Evolutionary conservation across 1,139 yeast species (phyloP), one percentile per base, ranked within the genome.

Genomic region (Lodderomyces beijingensis): DNA sequence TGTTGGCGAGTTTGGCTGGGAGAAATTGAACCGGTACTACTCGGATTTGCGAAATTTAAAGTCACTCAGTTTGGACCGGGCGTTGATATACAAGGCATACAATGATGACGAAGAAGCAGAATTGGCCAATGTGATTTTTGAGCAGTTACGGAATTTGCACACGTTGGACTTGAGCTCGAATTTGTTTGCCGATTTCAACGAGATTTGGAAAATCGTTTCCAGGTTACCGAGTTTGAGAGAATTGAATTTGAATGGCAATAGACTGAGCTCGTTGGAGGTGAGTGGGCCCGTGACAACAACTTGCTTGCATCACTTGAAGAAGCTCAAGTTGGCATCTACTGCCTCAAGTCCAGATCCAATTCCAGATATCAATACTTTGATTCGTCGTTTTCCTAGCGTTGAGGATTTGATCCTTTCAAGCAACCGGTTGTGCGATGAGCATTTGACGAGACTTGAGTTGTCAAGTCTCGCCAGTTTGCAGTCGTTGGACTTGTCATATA

Each of bases 1-100:
- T 5, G 75, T 77, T 10, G 79, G 83, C 46, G 68, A 73, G 23
- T 71, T 61, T 38, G 95, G 95, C 1, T 78, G 84, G 50, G 80
- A 74, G 14, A 70, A 73, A 43, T 55, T 79, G 29, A 66, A 70
- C 34, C 37, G 45, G 14, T 49, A 66, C 8, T 81, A 78, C 40
- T 55, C 73, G 1, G 59, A 78, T 38, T 67, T 77, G 30, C 46
- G 46, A 4, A 52, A 59, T 13, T 55, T 85, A 32, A 47, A 43
- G n/a, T 59, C 69, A 4, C 60, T 80, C 0, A 69, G 86, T 0
- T 51, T 85, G 30, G 72, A 71, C 30, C 53, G 63, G 26, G 55
- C 65, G 38, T 33, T 48, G 8, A 51, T 75, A 5, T 19, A 31
- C 25, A 30, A 33, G 26, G 37, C 36, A 33, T 54, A 12, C 40